Conservation (phyloP, 495 filamentous ascomycete species). For the Lasiosphaeria ovina region DNA sequence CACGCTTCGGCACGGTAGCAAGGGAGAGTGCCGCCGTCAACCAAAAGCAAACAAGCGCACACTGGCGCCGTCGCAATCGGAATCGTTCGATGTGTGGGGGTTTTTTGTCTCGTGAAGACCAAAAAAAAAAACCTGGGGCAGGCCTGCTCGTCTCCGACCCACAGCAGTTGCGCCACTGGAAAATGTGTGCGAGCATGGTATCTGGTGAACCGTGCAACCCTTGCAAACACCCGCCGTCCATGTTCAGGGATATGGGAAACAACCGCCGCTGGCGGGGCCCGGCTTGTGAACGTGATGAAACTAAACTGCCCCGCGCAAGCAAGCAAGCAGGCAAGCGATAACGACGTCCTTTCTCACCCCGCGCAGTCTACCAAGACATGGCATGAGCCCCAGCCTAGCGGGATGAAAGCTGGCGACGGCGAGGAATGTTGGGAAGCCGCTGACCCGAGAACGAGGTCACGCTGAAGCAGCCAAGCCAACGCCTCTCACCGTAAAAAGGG, state of each 20-base stretch:
- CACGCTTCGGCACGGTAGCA: background rate
- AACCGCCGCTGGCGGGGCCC: background rate
- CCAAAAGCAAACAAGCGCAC: background rate
- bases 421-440: too few relatives aligned
- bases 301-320: background rate
- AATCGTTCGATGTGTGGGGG: background rate
- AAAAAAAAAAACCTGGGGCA: slow-evolving; percentile 4
- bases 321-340: background rate
- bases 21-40: too few relatives aligned
- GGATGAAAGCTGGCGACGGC: too few relatives aligned
- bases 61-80: background rate
- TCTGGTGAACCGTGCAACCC: background rate
- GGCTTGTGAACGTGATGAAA: background rate
- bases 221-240: background rate
- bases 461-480: too few relatives aligned
- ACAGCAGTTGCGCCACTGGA: background rate
- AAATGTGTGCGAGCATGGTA: background rate
- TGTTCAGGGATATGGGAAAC: background rate
- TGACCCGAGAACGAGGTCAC: too few relatives aligned
- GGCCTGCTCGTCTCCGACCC: background rate
- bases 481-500: too few relatives aligned
- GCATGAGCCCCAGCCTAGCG: too few relatives aligned
- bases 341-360: background rate
- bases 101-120: background rate
- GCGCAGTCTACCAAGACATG: too few relatives aligned